Evolutionary conservation across 352 stramenopile species (phyloP).

Genomic region (Thalassiosira mediterranea): DNA sequence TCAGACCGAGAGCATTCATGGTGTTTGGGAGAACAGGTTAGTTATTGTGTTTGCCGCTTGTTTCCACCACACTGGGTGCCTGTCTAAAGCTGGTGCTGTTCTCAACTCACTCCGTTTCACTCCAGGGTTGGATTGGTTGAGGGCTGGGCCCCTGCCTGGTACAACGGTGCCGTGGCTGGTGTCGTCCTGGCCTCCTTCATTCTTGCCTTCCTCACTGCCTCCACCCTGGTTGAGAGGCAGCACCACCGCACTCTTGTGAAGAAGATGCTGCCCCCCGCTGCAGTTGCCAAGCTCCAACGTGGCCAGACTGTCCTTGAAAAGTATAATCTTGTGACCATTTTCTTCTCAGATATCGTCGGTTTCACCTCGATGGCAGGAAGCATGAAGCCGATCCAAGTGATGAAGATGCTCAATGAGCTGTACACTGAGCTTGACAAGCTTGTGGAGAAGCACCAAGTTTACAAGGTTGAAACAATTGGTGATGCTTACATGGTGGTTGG

Average conservation of each 20-base stretch:
- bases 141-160: not conserved
- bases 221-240: conserved; percentile 23
- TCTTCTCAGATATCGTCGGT: conserved; percentile 65
- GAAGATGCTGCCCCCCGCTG: conserved; percentile 31
- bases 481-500: conserved; percentile 33
- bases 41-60: conserved; percentile 17
- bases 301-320: conserved; percentile 48
- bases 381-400: conserved; percentile 55
- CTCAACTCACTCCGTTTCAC: not conserved
- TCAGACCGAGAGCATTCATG: conserved; percentile 13
- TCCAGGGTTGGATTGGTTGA: not conserved
- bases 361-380: conserved; percentile 45
- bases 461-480: conserved; percentile 43
- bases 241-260: conserved; percentile 35
- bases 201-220: conserved; percentile 7
- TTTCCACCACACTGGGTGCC: not conserved
- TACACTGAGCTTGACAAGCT: conserved; percentile 33
- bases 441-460: conserved; percentile 26
- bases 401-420: conserved; percentile 45
- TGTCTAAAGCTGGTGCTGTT: not conserved
- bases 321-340: conserved; percentile 52
- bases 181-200: conserved; percentile 10
- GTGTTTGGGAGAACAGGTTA: conserved; percentile 34
- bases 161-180: not conserved
- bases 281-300: conserved; percentile 30